Evolutionary conservation across 306 rosid species (phyloP).

Genomic region (Vigna angularis): DNA sequence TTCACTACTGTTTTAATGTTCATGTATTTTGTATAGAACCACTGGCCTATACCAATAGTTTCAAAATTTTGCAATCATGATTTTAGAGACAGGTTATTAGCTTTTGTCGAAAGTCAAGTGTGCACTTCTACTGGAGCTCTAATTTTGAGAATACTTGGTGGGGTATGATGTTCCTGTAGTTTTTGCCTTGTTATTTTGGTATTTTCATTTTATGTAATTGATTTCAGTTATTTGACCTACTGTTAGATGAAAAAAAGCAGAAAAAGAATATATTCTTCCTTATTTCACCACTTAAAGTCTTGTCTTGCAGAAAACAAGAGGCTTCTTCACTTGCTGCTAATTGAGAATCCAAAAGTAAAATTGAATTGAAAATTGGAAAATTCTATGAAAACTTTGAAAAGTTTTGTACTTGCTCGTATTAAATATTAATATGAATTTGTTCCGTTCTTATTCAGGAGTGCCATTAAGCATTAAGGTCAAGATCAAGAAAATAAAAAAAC

Average conservation of each 20-base stretch:
- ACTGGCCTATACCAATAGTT: background rate
- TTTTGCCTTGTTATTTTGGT: background rate
- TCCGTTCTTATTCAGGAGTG: too few species aligned
- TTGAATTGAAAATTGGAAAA: background rate
- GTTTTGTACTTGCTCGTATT: background rate
- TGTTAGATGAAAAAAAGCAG: too few species aligned
- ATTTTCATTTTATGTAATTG: background rate
- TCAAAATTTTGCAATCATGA: background rate
- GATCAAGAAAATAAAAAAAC: too few species aligned
- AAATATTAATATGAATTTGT: too few species aligned
- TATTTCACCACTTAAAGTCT: background rate
- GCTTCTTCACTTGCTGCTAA: background rate
- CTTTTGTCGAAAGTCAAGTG: conserved; percentile 35
- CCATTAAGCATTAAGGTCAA: too few species aligned
- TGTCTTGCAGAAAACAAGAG: background rate
- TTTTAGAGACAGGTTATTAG: background rate
- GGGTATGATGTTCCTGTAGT: conserved; percentile 8
- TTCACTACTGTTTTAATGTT: background rate
- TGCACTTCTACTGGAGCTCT: conserved; percentile 12
- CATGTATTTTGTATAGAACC: background rate
- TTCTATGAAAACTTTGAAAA: background rate
- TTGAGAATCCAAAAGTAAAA: background rate
- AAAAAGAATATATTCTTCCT: background rate
- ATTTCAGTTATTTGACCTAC: background rate
- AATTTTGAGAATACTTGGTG: background rate